A percentile compares a stretch with the other conserved stretches of the same genome.
These are phyloP conservation scores for Ascochyta viciae-villosae DNA, from an alignment of 2,329 filamentous ascomycete genomes.

Conservation along the genomic window DNA sequence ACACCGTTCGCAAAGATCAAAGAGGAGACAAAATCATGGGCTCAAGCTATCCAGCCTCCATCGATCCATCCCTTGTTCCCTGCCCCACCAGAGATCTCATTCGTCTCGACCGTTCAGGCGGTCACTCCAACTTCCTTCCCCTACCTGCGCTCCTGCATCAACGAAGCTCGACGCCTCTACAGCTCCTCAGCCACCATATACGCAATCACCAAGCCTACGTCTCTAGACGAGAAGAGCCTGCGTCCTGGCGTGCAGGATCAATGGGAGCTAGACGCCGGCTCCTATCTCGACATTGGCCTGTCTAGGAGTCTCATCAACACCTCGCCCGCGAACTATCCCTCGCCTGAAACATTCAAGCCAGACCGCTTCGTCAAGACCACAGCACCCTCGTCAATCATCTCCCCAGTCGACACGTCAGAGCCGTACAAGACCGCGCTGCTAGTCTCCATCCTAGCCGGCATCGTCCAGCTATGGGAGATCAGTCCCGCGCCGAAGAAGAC, in stretches of 20 bases:
- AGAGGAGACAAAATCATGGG: conserved; percentile 40
- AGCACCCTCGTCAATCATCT: conserved; percentile 25
- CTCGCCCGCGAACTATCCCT: conserved; percentile 31
- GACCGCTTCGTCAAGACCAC: conserved; percentile 34
- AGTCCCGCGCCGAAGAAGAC: conserved; percentile 42
- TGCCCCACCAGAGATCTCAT: conserved; percentile 43
- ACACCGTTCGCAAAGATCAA: conserved; percentile 35
- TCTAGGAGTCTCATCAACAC: conserved; percentile 42
- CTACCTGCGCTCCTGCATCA: conserved; percentile 40
- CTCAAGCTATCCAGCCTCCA: conserved; percentile 42
- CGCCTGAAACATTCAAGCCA: conserved; percentile 33
- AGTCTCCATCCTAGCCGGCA: conserved; percentile 39
- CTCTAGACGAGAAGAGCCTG: conserved; percentile 29
- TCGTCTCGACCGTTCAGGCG: conserved; percentile 20
- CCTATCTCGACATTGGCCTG: conserved; percentile 41
- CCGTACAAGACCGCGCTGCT: conserved; percentile 36
- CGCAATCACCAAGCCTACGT: conserved; percentile 28
- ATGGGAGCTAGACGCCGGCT: conserved; percentile 36
- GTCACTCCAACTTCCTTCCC: conserved; percentile 27
- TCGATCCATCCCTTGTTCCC: conserved; percentile 47
- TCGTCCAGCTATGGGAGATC: conserved; percentile 47
- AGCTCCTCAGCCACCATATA: conserved; percentile 30
- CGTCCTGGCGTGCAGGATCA: conserved; percentile 29
- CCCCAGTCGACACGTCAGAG: conserved; percentile 20
- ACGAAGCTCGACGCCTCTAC: conserved; percentile 43